A percentile compares a stretch with the other conserved stretches of the same genome.
These are phyloP conservation scores for Picocystis salinarum DNA, from an alignment of 139 green algal genomes.

Conservation along the genomic window DNA sequence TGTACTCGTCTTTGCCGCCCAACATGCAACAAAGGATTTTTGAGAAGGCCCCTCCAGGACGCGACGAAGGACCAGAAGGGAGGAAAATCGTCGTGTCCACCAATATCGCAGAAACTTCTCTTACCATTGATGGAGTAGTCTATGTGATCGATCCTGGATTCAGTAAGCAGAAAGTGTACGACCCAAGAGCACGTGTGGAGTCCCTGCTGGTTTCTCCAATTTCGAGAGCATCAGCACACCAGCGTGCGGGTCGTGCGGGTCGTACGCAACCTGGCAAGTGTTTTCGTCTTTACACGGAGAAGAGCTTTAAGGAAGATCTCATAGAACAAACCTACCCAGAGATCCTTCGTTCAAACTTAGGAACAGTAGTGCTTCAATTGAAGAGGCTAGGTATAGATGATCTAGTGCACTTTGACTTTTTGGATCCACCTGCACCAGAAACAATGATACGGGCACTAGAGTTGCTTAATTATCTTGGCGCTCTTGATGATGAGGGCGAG, in stretches of 20 bases:
- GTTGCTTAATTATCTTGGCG: conserved; percentile 97
- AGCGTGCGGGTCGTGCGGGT: conserved; percentile 81
- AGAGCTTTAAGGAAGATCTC: conserved; percentile 85
- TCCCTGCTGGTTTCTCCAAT: conserved; percentile 95
- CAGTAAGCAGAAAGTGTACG: conserved; percentile 99
- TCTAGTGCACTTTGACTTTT: conserved; percentile 99
- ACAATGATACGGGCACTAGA: conserved; percentile 97
- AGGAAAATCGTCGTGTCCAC: conserved; percentile 97
- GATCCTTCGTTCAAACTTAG: conserved; percentile 95
- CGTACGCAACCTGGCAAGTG: conserved; percentile 95
- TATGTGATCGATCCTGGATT: conserved; percentile 94
- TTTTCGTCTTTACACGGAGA: conserved; percentile 94
- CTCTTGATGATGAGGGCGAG: conserved; percentile 93
- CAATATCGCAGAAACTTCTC: conserved; percentile 97
- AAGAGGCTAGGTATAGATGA: conserved; percentile 99
- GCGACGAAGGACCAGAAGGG: conserved; percentile 30
- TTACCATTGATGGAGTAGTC: conserved; percentile 98
- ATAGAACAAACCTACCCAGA: conserved; percentile 99
- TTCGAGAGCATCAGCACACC: conserved; percentile 76
- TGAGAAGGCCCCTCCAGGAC: conserved; percentile 16
- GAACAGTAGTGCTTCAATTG: conserved; percentile 88
- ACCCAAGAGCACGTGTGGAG: conserved; percentile 90
- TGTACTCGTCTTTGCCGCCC: conserved; percentile 94
- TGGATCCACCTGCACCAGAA: conserved; percentile 95
- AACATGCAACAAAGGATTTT: conserved; percentile 95